Evolutionary conservation across 768 basidiomycete species (phyloP).

Genomic region (Rhodotorula kratochvilovae): DNA sequence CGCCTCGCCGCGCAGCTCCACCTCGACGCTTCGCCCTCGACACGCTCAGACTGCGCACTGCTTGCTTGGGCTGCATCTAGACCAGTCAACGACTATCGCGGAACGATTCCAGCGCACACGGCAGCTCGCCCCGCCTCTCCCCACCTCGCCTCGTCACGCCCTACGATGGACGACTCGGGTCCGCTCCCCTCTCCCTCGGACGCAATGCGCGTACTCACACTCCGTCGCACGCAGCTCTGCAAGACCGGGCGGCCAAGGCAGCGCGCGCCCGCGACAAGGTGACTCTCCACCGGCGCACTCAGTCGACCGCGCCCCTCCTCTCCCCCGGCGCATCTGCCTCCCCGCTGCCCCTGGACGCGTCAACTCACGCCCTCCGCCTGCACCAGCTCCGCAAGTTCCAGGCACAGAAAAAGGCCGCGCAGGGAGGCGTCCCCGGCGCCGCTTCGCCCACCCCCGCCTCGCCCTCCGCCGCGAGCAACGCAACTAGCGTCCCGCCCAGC

Average conservation of each 20-base stretch:
- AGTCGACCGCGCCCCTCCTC: too few species aligned
- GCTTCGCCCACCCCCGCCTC: background rate
- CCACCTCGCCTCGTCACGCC: background rate
- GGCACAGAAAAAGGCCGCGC: constrained; percentile 11
- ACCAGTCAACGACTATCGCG: too few species aligned
- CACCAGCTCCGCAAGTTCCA: constrained; percentile 37
- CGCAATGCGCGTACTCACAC: background rate
- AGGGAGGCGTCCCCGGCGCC: background rate
- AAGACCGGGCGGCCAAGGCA: constrained; percentile 34
- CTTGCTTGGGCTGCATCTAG: too few species aligned
- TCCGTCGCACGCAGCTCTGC: background rate
- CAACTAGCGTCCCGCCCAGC: constrained; percentile 14
- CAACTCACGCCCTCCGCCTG: constrained; percentile 15
- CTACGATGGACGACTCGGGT: constrained; percentile 20
- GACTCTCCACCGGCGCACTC: background rate
- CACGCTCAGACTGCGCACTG: too few species aligned
- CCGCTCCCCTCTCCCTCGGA: background rate
- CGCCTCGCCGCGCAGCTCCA: too few species aligned
- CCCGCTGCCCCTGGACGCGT: background rate
- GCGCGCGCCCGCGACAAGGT: constrained; percentile 39
- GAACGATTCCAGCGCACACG: too few species aligned
- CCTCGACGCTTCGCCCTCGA: too few species aligned
- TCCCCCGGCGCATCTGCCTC: background rate
- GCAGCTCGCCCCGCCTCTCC: background rate
- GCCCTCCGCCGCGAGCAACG: background rate